A percentile compares a stretch with the other conserved stretches of the same genome.
phyloP scores from a whole-genome alignment of 805 yeast species.

The Ogataea ramenticola region DNA sequence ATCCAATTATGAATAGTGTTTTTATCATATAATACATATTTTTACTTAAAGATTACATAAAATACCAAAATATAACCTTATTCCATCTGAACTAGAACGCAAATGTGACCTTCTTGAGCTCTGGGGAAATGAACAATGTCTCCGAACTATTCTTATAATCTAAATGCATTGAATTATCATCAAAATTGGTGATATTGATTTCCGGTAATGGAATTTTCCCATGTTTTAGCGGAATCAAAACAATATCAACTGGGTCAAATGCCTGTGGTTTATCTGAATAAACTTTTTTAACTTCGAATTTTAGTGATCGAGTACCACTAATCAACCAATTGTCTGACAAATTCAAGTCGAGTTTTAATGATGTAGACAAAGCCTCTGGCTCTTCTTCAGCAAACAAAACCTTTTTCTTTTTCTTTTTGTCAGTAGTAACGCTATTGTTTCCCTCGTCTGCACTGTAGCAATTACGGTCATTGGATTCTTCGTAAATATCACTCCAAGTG shows the following conservation, averaged over 20 bases:
- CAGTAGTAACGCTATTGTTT: background rate
- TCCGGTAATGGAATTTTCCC: slow-evolving; percentile 70
- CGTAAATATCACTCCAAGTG: slow-evolving; percentile 30
- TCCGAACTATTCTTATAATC: slow-evolving; percentile 66
- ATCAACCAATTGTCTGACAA: slow-evolving; percentile 67
- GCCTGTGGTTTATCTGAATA: slow-evolving; percentile 1
- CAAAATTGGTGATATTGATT: slow-evolving; percentile 36
- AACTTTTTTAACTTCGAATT: slow-evolving; percentile 31
- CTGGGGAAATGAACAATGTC: slow-evolving; percentile 64
- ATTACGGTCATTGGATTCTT: background rate
- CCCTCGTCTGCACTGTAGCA: background rate
- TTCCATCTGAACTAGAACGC: slow-evolving; percentile 34
- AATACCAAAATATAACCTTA: background rate
- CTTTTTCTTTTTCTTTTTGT: slow-evolving; percentile 14
- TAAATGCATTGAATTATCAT: slow-evolving; percentile 40
- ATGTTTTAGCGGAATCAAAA: slow-evolving; percentile 65
- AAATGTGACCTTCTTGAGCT: slow-evolving; percentile 52
- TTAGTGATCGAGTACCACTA: slow-evolving; percentile 58
- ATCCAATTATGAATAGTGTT: slow-evolving; percentile 3
- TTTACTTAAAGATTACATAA: too few relatives aligned
- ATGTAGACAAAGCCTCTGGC: slow-evolving; percentile 8
- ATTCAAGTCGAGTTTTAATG: slow-evolving; percentile 17
- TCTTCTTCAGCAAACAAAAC: slow-evolving; percentile 8
- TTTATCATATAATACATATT: background rate
- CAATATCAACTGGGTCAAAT: slow-evolving; percentile 27